Percentiles rank a stretch among this genome's conserved stretches.
phyloP scores from a whole-genome alignment of 192 early-diverging fungal species.

The Pilobolus umbonatus region DNA sequence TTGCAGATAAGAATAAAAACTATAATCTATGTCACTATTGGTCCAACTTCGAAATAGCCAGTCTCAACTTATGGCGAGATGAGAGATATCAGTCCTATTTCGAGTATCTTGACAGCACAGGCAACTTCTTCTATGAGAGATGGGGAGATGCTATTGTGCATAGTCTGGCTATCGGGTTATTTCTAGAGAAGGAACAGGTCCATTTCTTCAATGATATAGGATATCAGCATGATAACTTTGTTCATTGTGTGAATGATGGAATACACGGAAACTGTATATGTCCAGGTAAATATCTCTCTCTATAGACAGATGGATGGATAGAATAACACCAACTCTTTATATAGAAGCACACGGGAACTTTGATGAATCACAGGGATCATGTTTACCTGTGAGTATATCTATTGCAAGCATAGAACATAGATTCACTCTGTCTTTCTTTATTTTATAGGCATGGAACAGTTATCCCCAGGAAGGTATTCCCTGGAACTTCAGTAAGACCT shows the following conservation, averaged over 20 bases:
- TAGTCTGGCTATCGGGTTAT: constrained; percentile 54
- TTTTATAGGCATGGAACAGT: no score
- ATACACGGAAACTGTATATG: constrained; percentile 27
- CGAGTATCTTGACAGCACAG: constrained; percentile 52
- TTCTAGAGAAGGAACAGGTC: constrained; percentile 52
- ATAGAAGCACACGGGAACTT: no score
- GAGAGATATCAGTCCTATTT: constrained; percentile 55
- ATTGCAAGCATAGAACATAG: no score
- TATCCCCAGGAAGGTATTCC: no score
- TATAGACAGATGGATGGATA: no score
- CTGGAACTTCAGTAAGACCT: no score
- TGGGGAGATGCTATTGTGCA: constrained; percentile 82
- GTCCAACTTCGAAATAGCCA: constrained; percentile 77
- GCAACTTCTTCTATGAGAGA: constrained; percentile 73
- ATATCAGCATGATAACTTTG: constrained; percentile 41
- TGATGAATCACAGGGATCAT: no score
- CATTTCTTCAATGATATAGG: constrained; percentile 74
- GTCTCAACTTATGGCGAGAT: constrained; percentile 52
- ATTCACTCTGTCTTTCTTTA: no score
- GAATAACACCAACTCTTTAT: no score
- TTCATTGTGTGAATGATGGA: constrained; percentile 28
- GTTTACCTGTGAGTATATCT: no score
- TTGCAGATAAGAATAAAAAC: constrained; percentile 17
- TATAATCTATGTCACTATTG: constrained; percentile 76
- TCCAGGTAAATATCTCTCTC: constrained; percentile 12